phyloP scores from a whole-genome alignment of 306 rosid species.

The Cucurbita moschata region DNA sequence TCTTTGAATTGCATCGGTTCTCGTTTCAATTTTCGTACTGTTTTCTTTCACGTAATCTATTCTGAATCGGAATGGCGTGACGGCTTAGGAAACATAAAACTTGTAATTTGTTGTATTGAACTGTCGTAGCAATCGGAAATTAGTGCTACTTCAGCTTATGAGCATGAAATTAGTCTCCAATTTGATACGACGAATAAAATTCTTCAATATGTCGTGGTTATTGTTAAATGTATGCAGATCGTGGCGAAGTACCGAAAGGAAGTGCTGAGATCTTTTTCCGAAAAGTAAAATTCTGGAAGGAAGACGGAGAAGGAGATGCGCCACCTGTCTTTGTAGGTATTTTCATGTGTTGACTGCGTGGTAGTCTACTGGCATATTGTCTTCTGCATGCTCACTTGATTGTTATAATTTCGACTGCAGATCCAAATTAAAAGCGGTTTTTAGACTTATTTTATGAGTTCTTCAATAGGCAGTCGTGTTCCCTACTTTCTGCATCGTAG shows the following conservation, averaged over 20 bases:
- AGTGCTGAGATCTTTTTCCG: constrained; percentile 83
- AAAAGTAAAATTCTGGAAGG: constrained; percentile 83
- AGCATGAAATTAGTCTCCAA: neutral
- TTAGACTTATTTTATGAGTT: neutral
- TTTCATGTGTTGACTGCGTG: constrained; percentile 9
- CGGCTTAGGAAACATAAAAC: neutral
- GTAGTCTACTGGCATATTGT: neutral
- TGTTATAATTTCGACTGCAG: neutral
- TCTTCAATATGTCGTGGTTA: neutral
- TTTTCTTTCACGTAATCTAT: neutral
- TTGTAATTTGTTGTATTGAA: neutral
- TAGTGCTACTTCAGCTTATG: neutral
- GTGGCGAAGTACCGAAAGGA: constrained; percentile 70
- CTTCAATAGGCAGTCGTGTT: neutral
- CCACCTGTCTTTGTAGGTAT: constrained; percentile 92
- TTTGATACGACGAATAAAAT: neutral
- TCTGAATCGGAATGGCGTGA: neutral
- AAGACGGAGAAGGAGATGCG: constrained; percentile 76
- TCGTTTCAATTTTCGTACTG: too few relatives aligned
- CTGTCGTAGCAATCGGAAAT: neutral
- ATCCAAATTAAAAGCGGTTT: neutral
- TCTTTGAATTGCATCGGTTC: neutral
- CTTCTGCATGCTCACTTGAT: neutral
- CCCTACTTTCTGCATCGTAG: neutral
- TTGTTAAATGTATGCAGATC: constrained; percentile 42